A percentile compares a stretch with the other conserved stretches of the same genome.
Conservation (phyloP, 176 grass and related monocot genomes). For the Avena insularis region DNA sequence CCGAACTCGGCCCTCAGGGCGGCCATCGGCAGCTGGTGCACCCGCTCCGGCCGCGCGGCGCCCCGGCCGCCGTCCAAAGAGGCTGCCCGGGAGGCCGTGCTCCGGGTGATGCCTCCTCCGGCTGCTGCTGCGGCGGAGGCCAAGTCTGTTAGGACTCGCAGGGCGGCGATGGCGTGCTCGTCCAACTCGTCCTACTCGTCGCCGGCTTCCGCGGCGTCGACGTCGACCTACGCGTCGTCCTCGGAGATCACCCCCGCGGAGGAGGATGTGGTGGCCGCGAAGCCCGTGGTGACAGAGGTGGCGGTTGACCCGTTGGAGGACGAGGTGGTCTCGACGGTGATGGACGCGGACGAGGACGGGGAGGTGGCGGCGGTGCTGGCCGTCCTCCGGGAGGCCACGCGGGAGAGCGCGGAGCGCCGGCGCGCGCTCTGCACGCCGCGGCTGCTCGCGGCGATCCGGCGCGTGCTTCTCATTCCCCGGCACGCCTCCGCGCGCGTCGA, state of each 20-base stretch:
- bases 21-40: constrained; percentile 77
- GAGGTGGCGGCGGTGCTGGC: constrained; percentile 48
- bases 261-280: constrained; percentile 31
- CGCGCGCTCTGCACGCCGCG: constrained; percentile 66
- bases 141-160: constrained; percentile 37
- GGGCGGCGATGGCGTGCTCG: constrained; percentile 5
- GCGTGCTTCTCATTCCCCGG: constrained; percentile 52
- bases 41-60: constrained; percentile 27
- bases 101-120: constrained; percentile 22
- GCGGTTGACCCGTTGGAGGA: constrained; percentile 57
- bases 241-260: constrained; percentile 48
- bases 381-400: constrained; percentile 65
- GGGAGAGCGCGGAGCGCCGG: constrained; percentile 66
- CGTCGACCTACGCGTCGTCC: constrained; percentile 45
- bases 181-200: constrained; percentile 52
- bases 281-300: not conserved
- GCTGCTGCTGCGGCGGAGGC: not conserved
- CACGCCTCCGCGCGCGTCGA: constrained; percentile 50
- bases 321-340: constrained; percentile 57
- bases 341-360: constrained; percentile 54
- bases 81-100: constrained; percentile 48
- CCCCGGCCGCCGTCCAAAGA: constrained; percentile 42
- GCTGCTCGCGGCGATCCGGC: constrained; percentile 63
- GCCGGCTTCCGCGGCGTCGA: constrained; percentile 41
- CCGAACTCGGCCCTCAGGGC: constrained; percentile 71